A percentile compares a stretch with the other conserved stretches of the same genome.
These are phyloP conservation scores for Penicillium coprophilum DNA, from an alignment of 495 filamentous ascomycete genomes.

Conservation along the genomic window DNA sequence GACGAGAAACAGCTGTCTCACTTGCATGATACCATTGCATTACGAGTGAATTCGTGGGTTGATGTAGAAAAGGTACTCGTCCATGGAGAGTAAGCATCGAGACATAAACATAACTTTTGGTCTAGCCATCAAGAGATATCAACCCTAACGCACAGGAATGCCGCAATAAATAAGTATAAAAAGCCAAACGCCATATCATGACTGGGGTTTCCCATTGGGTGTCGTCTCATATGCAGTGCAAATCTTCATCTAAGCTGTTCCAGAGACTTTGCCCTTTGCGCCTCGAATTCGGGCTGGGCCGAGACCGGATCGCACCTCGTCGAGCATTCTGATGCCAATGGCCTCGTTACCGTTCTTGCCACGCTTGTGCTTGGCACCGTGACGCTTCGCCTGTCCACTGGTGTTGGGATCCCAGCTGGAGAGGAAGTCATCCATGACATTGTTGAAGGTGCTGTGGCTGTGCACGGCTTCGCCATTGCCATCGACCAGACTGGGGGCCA, in stretches of 20 bases:
- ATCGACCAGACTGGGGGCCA: conserved; percentile 46
- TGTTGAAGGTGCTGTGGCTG: conserved; percentile 73
- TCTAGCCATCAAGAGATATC: conserved; percentile 23
- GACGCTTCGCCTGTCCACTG: conserved; percentile 67
- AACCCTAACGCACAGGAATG: conserved; percentile 23
- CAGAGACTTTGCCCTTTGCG: conserved; percentile 28
- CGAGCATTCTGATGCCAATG: conserved; percentile 81
- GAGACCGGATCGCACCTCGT: conserved; percentile 80
- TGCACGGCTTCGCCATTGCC: conserved; percentile 46
- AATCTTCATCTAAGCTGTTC: conserved; percentile 26
- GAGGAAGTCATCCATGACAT: conserved; percentile 91
- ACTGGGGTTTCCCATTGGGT: conserved; percentile 25
- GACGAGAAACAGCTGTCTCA: conserved; percentile 31
- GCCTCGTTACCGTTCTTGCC: conserved; percentile 80
- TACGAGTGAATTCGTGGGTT: conserved; percentile 24
- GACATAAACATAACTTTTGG: conserved; percentile 26
- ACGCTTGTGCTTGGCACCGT: conserved; percentile 54
- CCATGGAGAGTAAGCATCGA: conserved; percentile 9
- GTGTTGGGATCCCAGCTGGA: conserved; percentile 60
- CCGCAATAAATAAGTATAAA: conserved; percentile 16
- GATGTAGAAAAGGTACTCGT: conserved; percentile 17
- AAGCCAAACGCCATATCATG: conserved; percentile 31
- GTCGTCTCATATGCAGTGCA: conserved; percentile 29
- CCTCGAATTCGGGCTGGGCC: conserved; percentile 60
- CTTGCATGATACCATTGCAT: conserved; percentile 13